These are phyloP conservation scores for Hemerocallis citrina DNA, from an alignment of 106 monocot genomes.

Conservation along the genomic window DNA sequence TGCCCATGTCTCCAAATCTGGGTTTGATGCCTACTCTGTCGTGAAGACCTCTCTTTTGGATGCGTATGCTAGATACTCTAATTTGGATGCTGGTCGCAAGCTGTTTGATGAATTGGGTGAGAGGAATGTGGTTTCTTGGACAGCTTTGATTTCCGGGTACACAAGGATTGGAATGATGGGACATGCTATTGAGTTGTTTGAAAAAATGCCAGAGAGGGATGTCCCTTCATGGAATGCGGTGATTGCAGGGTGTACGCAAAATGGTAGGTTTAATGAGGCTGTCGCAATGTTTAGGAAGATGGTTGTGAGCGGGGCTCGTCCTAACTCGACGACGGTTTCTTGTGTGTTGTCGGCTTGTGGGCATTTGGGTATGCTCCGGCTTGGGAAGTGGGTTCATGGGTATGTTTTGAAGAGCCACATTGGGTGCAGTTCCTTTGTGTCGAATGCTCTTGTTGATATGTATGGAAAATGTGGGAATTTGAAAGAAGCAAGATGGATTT, in stretches of 20 bases:
- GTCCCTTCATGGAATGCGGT: conserved; percentile 81
- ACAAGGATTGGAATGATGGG: conserved; percentile 43
- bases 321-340: conserved; percentile 57
- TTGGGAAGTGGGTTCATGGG: conserved; percentile 64
- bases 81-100: conserved; percentile 35
- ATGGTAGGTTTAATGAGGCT: conserved; percentile 73
- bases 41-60: conserved; percentile 70
- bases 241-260: conserved; percentile 67
- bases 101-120: conserved; percentile 63
- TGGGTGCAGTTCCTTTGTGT: conserved; percentile 32
- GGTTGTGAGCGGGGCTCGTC: conserved; percentile 19
- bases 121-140: conserved; percentile 77
- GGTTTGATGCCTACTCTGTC: conserved; percentile 37
- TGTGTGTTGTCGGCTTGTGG: conserved; percentile 77
- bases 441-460: conserved; percentile 80
- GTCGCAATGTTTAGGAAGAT: conserved; percentile 43
- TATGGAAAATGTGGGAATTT: conserved; percentile 94
- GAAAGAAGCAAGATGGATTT: conserved; percentile 48
- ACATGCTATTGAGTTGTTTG: conserved; percentile 58
- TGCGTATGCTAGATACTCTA: conserved; percentile 49
- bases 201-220: conserved; percentile 81
- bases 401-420: conserved; percentile 37
- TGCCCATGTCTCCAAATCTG: conserved; percentile 29
- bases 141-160: conserved; percentile 69
- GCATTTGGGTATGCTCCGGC: conserved; percentile 65